Base-by-base conservation (phyloP, 2,329 filamentous ascomycete species). In the Aspergillus sp. region DNA sequence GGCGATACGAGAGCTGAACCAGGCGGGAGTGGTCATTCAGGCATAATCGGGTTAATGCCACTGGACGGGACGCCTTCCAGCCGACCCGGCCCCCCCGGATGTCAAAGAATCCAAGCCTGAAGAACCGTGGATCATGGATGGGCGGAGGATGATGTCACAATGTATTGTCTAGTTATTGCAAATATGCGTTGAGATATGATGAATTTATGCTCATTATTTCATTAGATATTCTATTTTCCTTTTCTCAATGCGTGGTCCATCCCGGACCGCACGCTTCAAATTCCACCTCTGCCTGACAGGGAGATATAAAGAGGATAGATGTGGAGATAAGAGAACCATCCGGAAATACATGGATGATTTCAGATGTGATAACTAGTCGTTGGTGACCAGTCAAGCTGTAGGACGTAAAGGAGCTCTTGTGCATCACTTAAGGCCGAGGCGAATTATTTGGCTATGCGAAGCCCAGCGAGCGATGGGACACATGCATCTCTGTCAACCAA, bases 121-220 rank as follows among this genome's bases (percentile, higher is more conserved):
- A 31, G 44, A 46, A 14, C 31, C 33, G 15, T 41, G 52, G 52
- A 21, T 21, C 21, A 21, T 44, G 31, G 44, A 54, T 44, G 31
- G 44, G 48, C 33, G 41, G 52, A 54, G 11, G 52, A 47, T 54
- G 52, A 47, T 54, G 52, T 53, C 51, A 53, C 37, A 7, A 37
- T 7, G 15, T 37, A 37, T n/a, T 37, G 48, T 14, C 19, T 11
- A n/a, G n/a, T n/a, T n/a, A 27, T 11, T 24, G 35, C 12, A 31
- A n/a, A 23, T n/a, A 4, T 27, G 21, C n/a, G 21, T 11, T 6
- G 12, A 31, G 27, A 23, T 24, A 40, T 24, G 48, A 31, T 46
- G 39, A 23, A 19, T 47, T 48, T 54, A 31, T 12, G 44, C 23
- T 53, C 51, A 53, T 45, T 46, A 53, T 52, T 43, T 52, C 49